Evolutionary conservation across 2,329 filamentous ascomycete genomes (phyloP).

Genomic region (Lasiodiplodia sp.): DNA sequence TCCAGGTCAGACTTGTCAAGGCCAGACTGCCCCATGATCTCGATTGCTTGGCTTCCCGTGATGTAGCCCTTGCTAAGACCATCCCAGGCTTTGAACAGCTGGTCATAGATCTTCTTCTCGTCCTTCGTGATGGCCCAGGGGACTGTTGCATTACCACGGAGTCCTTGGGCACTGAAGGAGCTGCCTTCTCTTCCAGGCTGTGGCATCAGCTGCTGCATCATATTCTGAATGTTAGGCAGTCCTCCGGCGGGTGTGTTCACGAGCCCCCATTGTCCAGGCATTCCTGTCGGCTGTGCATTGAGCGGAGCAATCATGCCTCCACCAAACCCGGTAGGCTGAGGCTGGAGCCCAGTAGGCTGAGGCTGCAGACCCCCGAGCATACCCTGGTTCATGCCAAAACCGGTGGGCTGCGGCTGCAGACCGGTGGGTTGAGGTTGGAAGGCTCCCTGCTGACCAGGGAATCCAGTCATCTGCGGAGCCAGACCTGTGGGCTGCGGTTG

Average conservation of each 20-base stretch:
- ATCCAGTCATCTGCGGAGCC: constrained; percentile 51
- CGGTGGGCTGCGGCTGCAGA: constrained; percentile 76
- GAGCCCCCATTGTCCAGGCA: constrained; percentile 96
- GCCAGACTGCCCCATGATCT: constrained; percentile 96
- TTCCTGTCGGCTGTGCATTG: constrained; percentile 92
- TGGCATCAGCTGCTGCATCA: constrained; percentile 96
- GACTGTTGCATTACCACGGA: constrained; percentile 93
- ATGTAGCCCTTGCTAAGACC: constrained; percentile 93
- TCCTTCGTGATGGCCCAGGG: constrained; percentile 99
- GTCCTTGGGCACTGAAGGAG: constrained; percentile 79
- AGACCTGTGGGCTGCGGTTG: constrained; percentile 58
- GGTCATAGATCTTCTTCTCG: constrained; percentile 96
- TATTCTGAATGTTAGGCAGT: constrained; percentile 89
- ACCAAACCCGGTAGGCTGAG: constrained; percentile 54
- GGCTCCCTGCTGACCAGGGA: constrained; percentile 54
- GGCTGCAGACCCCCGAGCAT: constrained; percentile 80
- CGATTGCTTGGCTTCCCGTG: constrained; percentile 88
- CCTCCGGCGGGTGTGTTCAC: constrained; percentile 92
- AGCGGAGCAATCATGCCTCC: constrained; percentile 72
- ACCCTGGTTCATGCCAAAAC: constrained; percentile 64
- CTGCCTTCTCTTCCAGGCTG: constrained; percentile 88
- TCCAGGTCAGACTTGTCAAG: constrained; percentile 90
- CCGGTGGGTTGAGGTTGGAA: constrained; percentile 49
- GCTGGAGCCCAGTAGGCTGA: constrained; percentile 75
- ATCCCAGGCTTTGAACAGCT: constrained; percentile 96